Evolutionary conservation across 1,284 basidiomycete genomes (phyloP).

Genomic region (Ustilago lituana): DNA sequence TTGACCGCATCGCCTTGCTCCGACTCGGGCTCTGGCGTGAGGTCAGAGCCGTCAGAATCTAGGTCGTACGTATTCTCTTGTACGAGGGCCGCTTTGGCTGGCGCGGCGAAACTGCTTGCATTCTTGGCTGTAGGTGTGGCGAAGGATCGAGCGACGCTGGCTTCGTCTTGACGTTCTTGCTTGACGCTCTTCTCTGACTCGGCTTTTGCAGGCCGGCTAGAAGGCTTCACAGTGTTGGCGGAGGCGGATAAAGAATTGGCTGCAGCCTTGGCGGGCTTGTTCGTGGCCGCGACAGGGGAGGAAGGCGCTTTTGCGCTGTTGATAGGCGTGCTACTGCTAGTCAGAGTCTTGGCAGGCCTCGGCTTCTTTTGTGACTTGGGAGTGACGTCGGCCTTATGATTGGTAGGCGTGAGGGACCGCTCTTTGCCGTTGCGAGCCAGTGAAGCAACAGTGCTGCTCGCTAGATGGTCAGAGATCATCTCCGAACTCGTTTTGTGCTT

Average conservation of each 20-base stretch:
- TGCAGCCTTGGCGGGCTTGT: neutral
- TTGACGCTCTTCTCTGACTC: conserved; percentile 9
- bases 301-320: conserved; percentile 1
- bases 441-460: conserved; percentile 23
- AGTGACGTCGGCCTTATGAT: conserved; percentile 16
- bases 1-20: conserved; percentile 27
- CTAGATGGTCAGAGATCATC: conserved; percentile 39
- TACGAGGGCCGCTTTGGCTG: neutral
- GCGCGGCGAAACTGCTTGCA: conserved; percentile 1
- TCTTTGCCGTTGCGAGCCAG: conserved; percentile 36
- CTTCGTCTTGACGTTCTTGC: conserved; percentile 30
- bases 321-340: conserved; percentile 1
- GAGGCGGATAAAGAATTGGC: neutral
- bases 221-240: conserved; percentile 3
- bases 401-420: conserved; percentile 36
- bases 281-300: neutral
- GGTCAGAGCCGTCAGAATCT: conserved; percentile 46
- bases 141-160: conserved; percentile 11
- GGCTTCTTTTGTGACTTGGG: conserved; percentile 34
- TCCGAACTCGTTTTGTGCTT: conserved; percentile 43
- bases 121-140: conserved; percentile 14
- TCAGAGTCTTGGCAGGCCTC: conserved; percentile 8
- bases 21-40: conserved; percentile 46
- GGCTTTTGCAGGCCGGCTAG: conserved; percentile 6
- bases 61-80: conserved; percentile 17